Evolutionary conservation across 2,329 filamentous ascomycete genomes (phyloP), one percentile per base, ranked within the genome.

Genomic region (Grosmannia clavigera): DNA sequence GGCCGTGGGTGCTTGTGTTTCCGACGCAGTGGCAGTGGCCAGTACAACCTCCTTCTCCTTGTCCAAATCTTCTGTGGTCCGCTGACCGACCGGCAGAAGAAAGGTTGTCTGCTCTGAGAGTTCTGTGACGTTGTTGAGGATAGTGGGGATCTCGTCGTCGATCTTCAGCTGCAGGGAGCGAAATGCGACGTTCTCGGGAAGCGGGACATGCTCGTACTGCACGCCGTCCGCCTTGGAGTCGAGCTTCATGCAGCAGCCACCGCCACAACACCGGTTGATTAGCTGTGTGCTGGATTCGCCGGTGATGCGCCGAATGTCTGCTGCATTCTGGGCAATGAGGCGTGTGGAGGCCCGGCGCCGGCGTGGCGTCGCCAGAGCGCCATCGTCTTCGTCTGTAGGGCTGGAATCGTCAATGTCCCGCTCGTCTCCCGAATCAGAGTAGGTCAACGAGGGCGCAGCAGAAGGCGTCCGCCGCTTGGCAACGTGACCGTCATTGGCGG

Each of bases 141-240:
- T 77, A 57, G 84, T 89, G 6, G 86, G 87, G 58, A 97, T 83
- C 38, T 85, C 80, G 60, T 84, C 80, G 61, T 84, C 84, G 62
- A 97, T 79, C 67, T 86, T 88, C 66, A 97, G 80, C 58, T 85
- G 79, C 56, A 99, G 79, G 62, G 86, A 89, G 60, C 83, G 81
- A 75, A 88, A 99, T 19, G 94, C 94, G 62, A 86, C 81, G 67
- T 95, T 97, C 71, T 94, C 84, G 1, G 92, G 92, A 2, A 83
- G 68, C 19, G 75, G 67, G 25, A 86, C 71, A 7, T 68, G 69
- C 67, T 85, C 82, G 61, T 78, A 82, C 50, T 80, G 73, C 54
- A 82, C 62, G 38, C 74, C 74, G 2, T 76, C 70, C 57, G 73
- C 74, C 64, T 75, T 74, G 57, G 71, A 70, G 55, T 72, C 73